Percentiles rank a stretch among this genome's conserved stretches.
These are phyloP conservation scores for Globisporangium rhizosaccharum DNA, from an alignment of 352 stramenopile species.

Conservation along the genomic window DNA sequence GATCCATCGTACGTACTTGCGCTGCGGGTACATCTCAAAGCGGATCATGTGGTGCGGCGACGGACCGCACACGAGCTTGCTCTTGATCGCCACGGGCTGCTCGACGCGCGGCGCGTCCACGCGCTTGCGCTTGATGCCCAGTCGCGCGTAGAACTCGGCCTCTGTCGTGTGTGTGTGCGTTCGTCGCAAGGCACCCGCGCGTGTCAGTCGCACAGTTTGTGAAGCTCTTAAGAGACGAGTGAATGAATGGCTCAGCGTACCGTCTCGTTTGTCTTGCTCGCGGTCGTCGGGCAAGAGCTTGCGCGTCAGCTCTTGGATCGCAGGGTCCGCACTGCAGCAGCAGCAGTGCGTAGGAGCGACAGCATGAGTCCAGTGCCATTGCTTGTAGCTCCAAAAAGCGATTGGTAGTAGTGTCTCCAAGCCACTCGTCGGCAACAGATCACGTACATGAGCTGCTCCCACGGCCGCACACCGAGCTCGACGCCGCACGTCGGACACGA, in stretches of 20 bases:
- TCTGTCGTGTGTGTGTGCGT: constrained; percentile 9
- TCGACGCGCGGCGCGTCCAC: constrained; percentile 9
- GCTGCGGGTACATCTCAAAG: constrained; percentile 44
- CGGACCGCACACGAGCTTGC: constrained; percentile 17
- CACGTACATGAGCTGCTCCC: constrained; percentile 45
- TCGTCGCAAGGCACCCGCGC: neutral
- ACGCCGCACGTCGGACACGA: constrained; percentile 45
- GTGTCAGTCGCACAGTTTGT: neutral
- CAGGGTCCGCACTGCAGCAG: constrained; percentile 36
- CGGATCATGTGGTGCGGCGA: constrained; percentile 30
- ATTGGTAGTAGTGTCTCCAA: neutral
- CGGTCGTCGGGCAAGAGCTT: constrained; percentile 46
- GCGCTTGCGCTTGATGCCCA: constrained; percentile 60
- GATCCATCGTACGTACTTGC: constrained; percentile 17
- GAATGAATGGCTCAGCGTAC: constrained; percentile 12
- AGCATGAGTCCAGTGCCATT: no score
- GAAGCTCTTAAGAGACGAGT: neutral
- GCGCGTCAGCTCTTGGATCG: constrained; percentile 44
- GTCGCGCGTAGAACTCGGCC: constrained; percentile 31
- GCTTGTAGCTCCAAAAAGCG: no score
- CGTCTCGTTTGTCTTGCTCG: constrained; percentile 34
- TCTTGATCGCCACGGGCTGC: constrained; percentile 11
- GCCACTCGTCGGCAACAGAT: neutral
- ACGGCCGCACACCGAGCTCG: constrained; percentile 44
- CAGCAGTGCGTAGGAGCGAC: neutral